Evolutionary conservation across 1,139 yeast species (phyloP), one percentile per base, ranked within the genome.

Genomic region (Eremothecium gossypii): DNA sequence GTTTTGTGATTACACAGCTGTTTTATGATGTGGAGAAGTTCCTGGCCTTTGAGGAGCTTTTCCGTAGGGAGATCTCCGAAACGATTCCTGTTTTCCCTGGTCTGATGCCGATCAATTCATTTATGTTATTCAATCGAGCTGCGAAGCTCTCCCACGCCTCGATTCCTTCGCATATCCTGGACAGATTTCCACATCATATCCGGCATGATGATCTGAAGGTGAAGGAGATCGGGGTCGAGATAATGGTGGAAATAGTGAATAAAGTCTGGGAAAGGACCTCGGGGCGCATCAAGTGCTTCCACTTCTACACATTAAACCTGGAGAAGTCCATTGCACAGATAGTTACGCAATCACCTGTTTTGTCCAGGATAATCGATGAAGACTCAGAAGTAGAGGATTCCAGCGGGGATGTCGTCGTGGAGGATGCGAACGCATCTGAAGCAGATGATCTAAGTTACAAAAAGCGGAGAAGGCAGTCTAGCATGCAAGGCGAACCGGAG

Each of bases 91-190:
- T 91, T 36, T 74, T 91, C 40, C 98, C 98, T 0, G 98, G 98
- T 1, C 68, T 91, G 51, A 83, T 91, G 93, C 98, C 99, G n/a
- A 80, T 93, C 31, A 87, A 89, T 54, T 89, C 96, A 2, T 87
- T 78, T 61, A 77, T 78, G 51, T 78, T 89, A 38, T 87, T 91
- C 57, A 76, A 82, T 45, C 76, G 98, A 57, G 95, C 96, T 13
- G 79, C 96, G 10, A 85, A 83, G 57, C 68, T 93, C 44, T 83
- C 95, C 17, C 95, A 87, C 65, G 96, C 97, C 2, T 72, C 83
- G 2, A 79, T 91, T 45, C 98, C 99, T 0, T 60, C 62, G 17
- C 44, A 58, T 0, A 63, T 81, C 23, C 63, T 83, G 42, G 70
- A 67, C 17, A 60, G 64, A 39, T 71, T 82, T 49, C 74, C 80